Evolutionary conservation across 1,139 yeast genomes (phyloP), one percentile per base, ranked within the genome.

Genomic region (Yamadazyma diospyri): DNA sequence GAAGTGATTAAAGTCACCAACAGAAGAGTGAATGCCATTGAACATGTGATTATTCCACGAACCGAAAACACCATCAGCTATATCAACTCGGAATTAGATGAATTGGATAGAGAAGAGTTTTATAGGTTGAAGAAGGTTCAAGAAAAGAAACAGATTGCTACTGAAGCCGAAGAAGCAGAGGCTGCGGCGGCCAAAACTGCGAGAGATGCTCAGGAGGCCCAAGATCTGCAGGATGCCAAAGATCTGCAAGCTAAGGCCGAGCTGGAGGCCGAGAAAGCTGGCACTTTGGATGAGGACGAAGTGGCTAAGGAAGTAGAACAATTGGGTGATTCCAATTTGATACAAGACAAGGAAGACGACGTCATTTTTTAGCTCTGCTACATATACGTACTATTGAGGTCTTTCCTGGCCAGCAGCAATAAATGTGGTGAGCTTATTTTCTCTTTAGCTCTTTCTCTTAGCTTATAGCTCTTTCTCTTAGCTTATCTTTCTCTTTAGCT

Each of bases 21-120:
- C 62, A 78, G 98, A 66, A 84, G 98, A 73, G 98, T 92, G 50
- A 92, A 92, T 61, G 97, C 98, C 46, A 92, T 92, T 64, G 98
- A 92, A 66, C 97, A 92, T 57, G 97, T 92, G 33, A 89, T 92
- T 51, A 92, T 92, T 40, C 98, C 98, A 42, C 78, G 97, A 61
- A 89, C 97, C 2, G 97, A 92, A 61, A 92, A 92, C 61, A 92
- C 98, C 22, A 92, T 92, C 51, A 76, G 84, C 40, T 69, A 92
- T 61, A 92, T 92, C 67, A 88, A 88, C 60, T 86, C 96, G 19
- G 98, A 92, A 59, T 75, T 92, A 57, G 98, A 92, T 60, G 98
- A 92, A 64, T 74, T 92, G 59, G 98, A 92, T 59, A 83, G 98
- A 73, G 98, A 92, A 63, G 98, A 92, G 64, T 92, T 92, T 56